phyloP scores from a whole-genome alignment of 1,139 yeast species.

The Taphrina wiesneri region DNA sequence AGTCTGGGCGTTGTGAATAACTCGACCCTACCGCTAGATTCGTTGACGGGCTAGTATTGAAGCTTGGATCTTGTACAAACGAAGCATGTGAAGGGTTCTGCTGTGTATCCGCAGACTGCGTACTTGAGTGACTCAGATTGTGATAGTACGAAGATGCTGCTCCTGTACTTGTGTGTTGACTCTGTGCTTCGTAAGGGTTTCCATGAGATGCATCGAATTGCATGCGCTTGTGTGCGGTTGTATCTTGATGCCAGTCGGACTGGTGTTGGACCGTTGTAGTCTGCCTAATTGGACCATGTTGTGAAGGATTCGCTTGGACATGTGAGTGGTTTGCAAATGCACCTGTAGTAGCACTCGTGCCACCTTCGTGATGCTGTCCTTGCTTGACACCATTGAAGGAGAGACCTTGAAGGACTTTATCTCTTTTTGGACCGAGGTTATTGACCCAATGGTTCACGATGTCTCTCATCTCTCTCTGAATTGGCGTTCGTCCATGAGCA shows the following conservation, averaged over 20 bases:
- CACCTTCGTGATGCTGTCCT: slow-evolving; percentile 39
- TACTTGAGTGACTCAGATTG: neutral
- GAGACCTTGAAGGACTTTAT: slow-evolving; percentile 38
- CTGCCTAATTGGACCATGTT: neutral
- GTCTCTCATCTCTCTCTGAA: slow-evolving; percentile 40
- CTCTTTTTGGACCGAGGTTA: slow-evolving; percentile 34
- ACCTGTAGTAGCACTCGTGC: slow-evolving; percentile 12
- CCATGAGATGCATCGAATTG: neutral
- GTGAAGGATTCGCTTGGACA: neutral
- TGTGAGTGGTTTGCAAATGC: slow-evolving; percentile 17
- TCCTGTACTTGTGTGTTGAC: neutral
- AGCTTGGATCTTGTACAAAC: too few species aligned
- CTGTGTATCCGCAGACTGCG: too few species aligned
- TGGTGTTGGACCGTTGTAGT: neutral
- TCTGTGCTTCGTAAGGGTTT: neutral
- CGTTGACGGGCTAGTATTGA: neutral
- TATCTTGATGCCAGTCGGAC: neutral
- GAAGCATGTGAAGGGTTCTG: too few species aligned
- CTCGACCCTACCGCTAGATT: neutral
- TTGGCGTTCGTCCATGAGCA: slow-evolving; percentile 37
- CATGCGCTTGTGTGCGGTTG: neutral
- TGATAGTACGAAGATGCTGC: neutral
- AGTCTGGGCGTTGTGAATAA: neutral
- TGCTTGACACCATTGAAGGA: slow-evolving; percentile 41
- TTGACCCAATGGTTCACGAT: slow-evolving; percentile 40